A percentile compares a stretch with the other conserved stretches of the same genome.
Evolutionary conservation across 1,284 basidiomycete species (phyloP).

Genomic region (Schizopora paradoxa): DNA sequence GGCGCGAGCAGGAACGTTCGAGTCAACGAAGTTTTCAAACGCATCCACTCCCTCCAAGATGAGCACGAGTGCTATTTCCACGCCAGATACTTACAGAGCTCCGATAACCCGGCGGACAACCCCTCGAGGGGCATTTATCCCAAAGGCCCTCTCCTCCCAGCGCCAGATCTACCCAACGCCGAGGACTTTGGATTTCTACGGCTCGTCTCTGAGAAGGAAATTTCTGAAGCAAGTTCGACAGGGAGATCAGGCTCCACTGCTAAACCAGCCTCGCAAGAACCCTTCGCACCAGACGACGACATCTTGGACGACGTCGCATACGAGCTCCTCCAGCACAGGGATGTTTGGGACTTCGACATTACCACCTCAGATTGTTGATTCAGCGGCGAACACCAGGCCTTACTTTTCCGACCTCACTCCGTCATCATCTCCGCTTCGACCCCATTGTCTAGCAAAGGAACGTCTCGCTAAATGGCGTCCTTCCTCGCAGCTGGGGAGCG

Average conservation of each 20-base stretch:
- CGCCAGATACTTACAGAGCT: slow-evolving; percentile 29
- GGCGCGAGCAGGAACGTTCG: slow-evolving; percentile 29
- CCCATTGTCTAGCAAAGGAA: too few relatives aligned
- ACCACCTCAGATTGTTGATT: too few relatives aligned
- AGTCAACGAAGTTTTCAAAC: slow-evolving; percentile 23
- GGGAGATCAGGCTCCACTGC: neutral
- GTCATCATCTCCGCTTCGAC: too few relatives aligned
- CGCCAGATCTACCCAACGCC: neutral
- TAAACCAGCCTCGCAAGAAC: too few relatives aligned
- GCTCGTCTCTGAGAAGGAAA: neutral
- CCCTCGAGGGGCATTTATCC: slow-evolving; percentile 24
- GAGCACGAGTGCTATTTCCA: neutral
- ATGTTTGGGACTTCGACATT: too few relatives aligned
- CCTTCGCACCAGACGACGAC: too few relatives aligned
- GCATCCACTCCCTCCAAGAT: slow-evolving; percentile 19
- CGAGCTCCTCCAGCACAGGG: too few relatives aligned
- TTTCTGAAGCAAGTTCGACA: neutral
- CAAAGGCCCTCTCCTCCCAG: neutral
- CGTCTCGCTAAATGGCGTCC: too few relatives aligned
- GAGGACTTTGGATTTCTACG: neutral
- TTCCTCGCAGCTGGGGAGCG: too few relatives aligned
- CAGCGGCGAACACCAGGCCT: too few relatives aligned
- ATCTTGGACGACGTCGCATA: too few relatives aligned
- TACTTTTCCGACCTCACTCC: too few relatives aligned
- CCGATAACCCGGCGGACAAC: slow-evolving; percentile 35